These are phyloP conservation scores for Trichocladium antarcticum DNA, from an alignment of 495 filamentous ascomycete genomes.

Conservation along the genomic window DNA sequence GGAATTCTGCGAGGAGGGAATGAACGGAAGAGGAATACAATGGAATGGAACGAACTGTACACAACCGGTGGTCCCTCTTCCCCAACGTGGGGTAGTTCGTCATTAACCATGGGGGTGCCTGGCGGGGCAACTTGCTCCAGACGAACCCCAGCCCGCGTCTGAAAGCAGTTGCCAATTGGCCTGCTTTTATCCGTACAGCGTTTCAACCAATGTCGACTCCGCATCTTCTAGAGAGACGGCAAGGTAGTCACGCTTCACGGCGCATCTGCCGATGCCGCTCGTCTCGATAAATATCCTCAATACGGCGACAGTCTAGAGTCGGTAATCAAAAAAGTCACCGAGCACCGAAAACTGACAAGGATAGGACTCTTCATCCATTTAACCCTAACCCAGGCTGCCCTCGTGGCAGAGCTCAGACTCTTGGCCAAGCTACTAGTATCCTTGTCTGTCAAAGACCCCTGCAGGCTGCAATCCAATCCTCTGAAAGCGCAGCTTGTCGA, in stretches of 20 bases:
- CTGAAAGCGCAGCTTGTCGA: too few relatives aligned
- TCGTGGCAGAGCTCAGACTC: background rate
- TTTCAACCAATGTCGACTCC: conserved; percentile 15
- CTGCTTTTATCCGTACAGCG: too few relatives aligned
- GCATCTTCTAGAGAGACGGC: background rate
- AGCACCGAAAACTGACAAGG: too few relatives aligned
- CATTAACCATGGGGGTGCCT: conserved; percentile 6
- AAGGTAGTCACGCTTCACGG: background rate
- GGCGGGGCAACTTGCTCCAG: conserved; percentile 5
- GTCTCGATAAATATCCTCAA: too few relatives aligned
- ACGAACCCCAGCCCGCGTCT: too few relatives aligned
- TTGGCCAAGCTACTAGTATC: background rate
- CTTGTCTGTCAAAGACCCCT: conserved; percentile 1
- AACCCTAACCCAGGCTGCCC: background rate
- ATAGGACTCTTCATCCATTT: background rate
- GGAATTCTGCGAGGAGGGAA: background rate
- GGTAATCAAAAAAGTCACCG: too few relatives aligned
- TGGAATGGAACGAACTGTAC: too few relatives aligned
- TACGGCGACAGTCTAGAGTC: too few relatives aligned
- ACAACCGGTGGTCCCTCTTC: background rate
- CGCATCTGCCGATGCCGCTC: background rate
- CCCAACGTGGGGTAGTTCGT: conserved; percentile 8
- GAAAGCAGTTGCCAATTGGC: too few relatives aligned
- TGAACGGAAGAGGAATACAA: too few relatives aligned
- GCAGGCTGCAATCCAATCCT: too few relatives aligned